These are phyloP conservation scores for Polygonum maritimum DNA, from an alignment of 148 eudicot genomes.

Conservation along the genomic window DNA sequence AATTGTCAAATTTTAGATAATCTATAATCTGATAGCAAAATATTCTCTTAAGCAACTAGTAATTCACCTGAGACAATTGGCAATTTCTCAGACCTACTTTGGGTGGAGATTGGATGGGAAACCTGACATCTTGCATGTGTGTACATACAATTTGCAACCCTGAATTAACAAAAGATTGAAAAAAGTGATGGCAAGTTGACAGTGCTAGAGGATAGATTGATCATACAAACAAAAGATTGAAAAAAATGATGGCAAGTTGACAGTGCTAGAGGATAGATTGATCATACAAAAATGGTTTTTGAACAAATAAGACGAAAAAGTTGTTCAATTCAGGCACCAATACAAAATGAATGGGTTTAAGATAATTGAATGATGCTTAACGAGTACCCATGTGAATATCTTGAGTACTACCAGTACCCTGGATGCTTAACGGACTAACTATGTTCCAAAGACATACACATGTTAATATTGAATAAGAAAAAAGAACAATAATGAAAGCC, in stretches of 20 bases:
- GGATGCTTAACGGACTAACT: too few species aligned
- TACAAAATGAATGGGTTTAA: neutral
- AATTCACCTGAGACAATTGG: neutral
- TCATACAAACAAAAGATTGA: too few species aligned
- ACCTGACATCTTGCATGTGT: neutral
- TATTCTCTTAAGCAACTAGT: too few species aligned
- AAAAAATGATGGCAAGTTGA: neutral
- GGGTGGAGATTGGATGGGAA: neutral
- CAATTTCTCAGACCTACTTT: neutral
- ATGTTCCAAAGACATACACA: too few species aligned
- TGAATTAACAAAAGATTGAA: too few species aligned
- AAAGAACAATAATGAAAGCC: neutral
- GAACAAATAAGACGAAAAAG: neutral
- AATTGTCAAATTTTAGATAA: too few species aligned
- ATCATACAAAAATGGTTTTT: neutral
- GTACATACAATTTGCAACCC: too few species aligned
- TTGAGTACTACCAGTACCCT: too few species aligned
- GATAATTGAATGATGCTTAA: neutral
- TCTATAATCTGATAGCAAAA: neutral
- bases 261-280: neutral
- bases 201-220: neutral
- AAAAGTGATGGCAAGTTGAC: neutral
- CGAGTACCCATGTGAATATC: neutral
- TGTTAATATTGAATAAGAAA: too few species aligned
- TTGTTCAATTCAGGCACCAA: neutral